Base-by-base conservation (phyloP, 2,329 filamentous ascomycete genomes). In the Chaetomiaceae sp. region DNA sequence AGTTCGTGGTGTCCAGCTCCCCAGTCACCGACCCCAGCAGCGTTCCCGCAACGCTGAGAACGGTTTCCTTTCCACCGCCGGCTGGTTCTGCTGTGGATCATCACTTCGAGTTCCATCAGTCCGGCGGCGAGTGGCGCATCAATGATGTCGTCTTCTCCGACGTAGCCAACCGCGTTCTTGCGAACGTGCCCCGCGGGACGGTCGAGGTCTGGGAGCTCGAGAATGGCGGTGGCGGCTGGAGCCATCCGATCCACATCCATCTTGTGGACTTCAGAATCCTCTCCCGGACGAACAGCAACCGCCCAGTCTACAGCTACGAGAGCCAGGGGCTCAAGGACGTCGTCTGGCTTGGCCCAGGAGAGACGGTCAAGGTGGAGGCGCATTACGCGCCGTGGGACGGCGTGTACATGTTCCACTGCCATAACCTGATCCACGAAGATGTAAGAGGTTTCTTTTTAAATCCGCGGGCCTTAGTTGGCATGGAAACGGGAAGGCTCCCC, bases 231-330 rank as follows among this genome's bases (percentile, higher is more conserved):
- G 68, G 67, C 19, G 70, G 68, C 10, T 74, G 72, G 57, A 68
- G 68, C 1, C 76, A 79, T 56, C 76, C 74, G 0, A 65, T 72
- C 8, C 77, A 80, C 60, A 70, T 80, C 51, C 77, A 80, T 56
- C 66, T 79, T 1, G 70, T 81, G 47, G 76, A 79, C 55, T 74
- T 79, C 59, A 70, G 73, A 46, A 66, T 80, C 35, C 57, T 78
- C 16, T 69, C 66, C 12, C 71, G 77, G n/a, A 70, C 58, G 1
- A 69, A 71, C 16, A 70, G 72, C 12, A 62, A 62, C 14, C 41
- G 55, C 20, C 55, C 52, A 2, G 68, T 79, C 3, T 55, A 68
- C 42, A 66, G 71, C 0, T 79, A 79, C 55, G 77, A 80, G 60
- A 62, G 68, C 7, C 66, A 66, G 6, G 75, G 72, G 0, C 66